These are phyloP conservation scores for Cercospora zeina DNA, from an alignment of 2,329 filamentous ascomycete species.

Conservation along the genomic window DNA sequence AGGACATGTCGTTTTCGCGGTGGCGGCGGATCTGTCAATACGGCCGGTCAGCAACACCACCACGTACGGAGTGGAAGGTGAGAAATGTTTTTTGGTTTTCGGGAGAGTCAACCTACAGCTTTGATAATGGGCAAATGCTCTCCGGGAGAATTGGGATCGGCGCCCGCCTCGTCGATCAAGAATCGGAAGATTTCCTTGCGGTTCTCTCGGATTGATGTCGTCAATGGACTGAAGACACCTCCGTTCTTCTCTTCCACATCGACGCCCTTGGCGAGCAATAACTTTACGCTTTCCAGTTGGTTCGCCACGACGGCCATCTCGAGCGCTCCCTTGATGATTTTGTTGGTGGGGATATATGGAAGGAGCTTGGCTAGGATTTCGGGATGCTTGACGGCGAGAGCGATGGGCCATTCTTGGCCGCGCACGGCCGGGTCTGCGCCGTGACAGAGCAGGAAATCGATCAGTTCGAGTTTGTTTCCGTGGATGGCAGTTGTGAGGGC, in stretches of 20 bases:
- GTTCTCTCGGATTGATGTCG: slow-evolving; percentile 65
- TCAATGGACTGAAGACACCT: slow-evolving; percentile 69
- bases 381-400: slow-evolving; percentile 66
- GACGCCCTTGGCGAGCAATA: slow-evolving; percentile 64
- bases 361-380: slow-evolving; percentile 61
- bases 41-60: no score
- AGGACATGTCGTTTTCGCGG: slow-evolving; percentile 57
- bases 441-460: slow-evolving; percentile 59
- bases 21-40: slow-evolving; percentile 53
- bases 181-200: slow-evolving; percentile 61
- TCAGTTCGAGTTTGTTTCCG: slow-evolving; percentile 59
- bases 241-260: slow-evolving; percentile 71
- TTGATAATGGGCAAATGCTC: slow-evolving; percentile 73
- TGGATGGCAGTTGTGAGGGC: slow-evolving; percentile 66
- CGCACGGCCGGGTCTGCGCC: slow-evolving; percentile 64
- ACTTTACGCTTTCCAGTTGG: slow-evolving; percentile 66
- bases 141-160: slow-evolving; percentile 66
- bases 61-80: neutral
- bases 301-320: slow-evolving; percentile 68
- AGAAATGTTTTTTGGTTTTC: neutral
- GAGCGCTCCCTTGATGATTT: slow-evolving; percentile 65
- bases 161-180: slow-evolving; percentile 59
- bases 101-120: slow-evolving; percentile 41
- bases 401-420: slow-evolving; percentile 69
- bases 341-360: slow-evolving; percentile 57